Evolutionary conservation across 139 green algal genomes (phyloP).

Genomic region (Chlamydomonas incerta): DNA sequence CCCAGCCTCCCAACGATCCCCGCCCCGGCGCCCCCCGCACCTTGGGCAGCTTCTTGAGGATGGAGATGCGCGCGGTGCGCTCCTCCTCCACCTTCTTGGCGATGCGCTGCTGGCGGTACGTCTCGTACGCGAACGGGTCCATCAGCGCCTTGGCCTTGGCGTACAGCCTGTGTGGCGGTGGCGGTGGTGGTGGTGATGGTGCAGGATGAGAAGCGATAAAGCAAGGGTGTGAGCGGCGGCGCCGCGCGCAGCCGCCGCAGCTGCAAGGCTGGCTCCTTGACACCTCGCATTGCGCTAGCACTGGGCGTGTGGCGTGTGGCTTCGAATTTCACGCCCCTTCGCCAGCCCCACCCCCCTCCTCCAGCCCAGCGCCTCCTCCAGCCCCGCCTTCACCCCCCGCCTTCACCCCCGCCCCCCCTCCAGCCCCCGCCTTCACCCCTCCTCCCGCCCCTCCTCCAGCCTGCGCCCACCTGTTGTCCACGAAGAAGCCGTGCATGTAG

Average conservation of each 20-base stretch:
- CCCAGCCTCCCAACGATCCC: neutral
- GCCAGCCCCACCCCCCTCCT: no score
- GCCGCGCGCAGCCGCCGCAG: no score
- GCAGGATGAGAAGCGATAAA: no score
- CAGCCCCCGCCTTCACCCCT: neutral
- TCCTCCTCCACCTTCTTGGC: constrained; percentile 90
- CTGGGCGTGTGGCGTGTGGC: no score
- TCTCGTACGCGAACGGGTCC: constrained; percentile 94
- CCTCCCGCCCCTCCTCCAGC: no score
- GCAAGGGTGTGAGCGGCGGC: no score
- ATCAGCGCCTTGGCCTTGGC: constrained; percentile 61
- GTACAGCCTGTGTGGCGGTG: constrained; percentile 36
- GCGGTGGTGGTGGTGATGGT: neutral
- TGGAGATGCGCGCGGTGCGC: constrained; percentile 83
- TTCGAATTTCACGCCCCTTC: no score
- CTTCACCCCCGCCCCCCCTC: no score
- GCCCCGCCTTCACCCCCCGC: no score
- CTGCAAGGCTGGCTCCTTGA: no score
- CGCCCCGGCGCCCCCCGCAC: neutral
- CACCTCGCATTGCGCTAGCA: no score
- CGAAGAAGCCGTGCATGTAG: constrained; percentile 99
- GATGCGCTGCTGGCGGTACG: constrained; percentile 88
- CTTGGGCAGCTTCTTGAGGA: constrained; percentile 89
- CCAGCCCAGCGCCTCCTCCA: no score
- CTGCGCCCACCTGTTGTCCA: constrained; percentile 79